Base-by-base conservation (phyloP, 2,329 filamentous ascomycete species). In the Phyllosticta paracitricarpa region DNA sequence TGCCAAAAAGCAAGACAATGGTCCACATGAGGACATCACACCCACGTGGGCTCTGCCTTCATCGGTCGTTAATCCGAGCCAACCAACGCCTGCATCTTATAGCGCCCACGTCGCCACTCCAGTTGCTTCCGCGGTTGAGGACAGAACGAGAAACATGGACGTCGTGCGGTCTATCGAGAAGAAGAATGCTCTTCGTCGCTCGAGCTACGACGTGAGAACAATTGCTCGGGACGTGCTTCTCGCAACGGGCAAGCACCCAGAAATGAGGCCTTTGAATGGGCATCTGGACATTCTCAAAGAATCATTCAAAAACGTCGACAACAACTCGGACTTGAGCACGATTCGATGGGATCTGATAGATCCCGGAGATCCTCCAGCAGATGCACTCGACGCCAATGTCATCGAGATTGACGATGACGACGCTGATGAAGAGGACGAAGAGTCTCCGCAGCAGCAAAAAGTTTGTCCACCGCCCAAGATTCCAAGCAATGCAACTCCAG, bases 161-260 rank as follows among this genome's bases (percentile, higher is more conserved):
- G 68, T 81, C 40, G 77, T 80, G 3, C 74, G 79, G 64, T 73
- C 75, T 0, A 67, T 85, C 17, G 75, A 78, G 64, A 73, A 72
- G 56, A 76, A 76, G 58, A 76, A 78, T 48, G 78, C 78, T 8
- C 70, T 77, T 4, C 73, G 76, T 26, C 81, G 80, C 63, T 76
- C 76, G 5, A 76, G 72, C 17, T 88, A 88, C 67, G 79, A 87
- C 66, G 78, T 81, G 1, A 77, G 79, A 54, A 87, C 83, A 0
- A 85, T 88, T 63, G 85, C 84, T 4, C 75, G 83, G 57, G 84
- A 87, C 68, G 78, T 89, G 6, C 73, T 88, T 10, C 79, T 87
- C 57, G 82, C 83, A 17, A 78, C 83, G 12, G 83, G 83, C 17
- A 80, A 81, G 62, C 84, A 88, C 68, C 84, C 85, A 0, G 79